Evolutionary conservation across 345 rosid species (phyloP), one percentile per base, ranked within the genome.

Genomic region (Dovyalis caffra): DNA sequence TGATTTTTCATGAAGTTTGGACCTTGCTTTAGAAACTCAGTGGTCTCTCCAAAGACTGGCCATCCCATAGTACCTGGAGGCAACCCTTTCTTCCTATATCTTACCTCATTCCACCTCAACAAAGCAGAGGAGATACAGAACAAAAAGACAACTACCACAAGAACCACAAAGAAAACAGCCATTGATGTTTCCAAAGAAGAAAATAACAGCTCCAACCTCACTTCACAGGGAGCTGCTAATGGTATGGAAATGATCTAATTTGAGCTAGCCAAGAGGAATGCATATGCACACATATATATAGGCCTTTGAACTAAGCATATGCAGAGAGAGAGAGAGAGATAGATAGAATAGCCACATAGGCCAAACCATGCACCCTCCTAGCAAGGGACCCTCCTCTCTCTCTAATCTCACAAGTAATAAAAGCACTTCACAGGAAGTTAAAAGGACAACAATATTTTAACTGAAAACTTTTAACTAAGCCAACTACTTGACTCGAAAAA

Each of bases 21-120:
- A 1, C 98, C 98, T 61, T 85, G 91, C 68, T 81, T 88, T 53
- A 91, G 88, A 37, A 93, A 91, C 77, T 91, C 91, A 2, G 90
- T 85, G 21, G 97, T 93, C 84, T 93, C 91, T 3, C 97, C 98
- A 70, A 90, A 86, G 76, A 91, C 56, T 14, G 97, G 98, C 97
- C 95, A 93, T 1, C 98, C 98, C 98, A 91, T 90, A n/a, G 90
- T 87, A 28, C 98, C 98, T 2, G 90, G 92, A 47, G 98, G 98
- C 85, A 93, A 79, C 8, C 89, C 85, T 69, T 86, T 86, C 78
- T 81, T 87, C 65, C 77, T 77, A 80, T 86, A 91, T 31, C 83
- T 84, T 75, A 89, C 69, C 79, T 89, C 89, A 81, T 91, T 90
- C 97, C 95, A 89, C 80, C 83, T 88, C 71, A 90, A 76, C 78